Percentiles rank a stretch among this genome's conserved stretches.
phyloP scores from a whole-genome alignment of 2,329 filamentous ascomycete genomes.

The Ceratocystiopsis sp. region DNA sequence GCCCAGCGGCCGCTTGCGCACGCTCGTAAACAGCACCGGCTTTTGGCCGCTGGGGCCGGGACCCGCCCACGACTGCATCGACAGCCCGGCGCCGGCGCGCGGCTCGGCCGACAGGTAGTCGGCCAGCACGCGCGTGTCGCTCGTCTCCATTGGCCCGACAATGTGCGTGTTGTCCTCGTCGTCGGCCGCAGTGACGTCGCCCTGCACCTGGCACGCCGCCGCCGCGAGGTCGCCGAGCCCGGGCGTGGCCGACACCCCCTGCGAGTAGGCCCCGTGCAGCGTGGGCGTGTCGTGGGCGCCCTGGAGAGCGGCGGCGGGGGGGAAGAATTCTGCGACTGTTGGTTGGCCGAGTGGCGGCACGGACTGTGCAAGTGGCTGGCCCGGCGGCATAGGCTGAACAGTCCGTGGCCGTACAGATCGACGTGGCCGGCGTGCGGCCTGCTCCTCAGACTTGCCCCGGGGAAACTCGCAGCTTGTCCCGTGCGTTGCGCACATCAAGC shows the following conservation, averaged over 20 bases:
- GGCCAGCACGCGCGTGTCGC: slow-evolving; percentile 1
- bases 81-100: background rate
- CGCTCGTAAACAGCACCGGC: background rate
- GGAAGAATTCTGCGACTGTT: no score
- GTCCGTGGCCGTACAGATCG: background rate
- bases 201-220: no score
- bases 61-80: background rate
- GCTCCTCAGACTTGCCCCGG: background rate
- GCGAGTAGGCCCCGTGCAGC: no score
- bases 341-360: no score
- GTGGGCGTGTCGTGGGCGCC: no score
- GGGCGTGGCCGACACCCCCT: no score
- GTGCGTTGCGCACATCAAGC: slow-evolving; percentile 40
- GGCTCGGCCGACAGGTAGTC: slow-evolving; percentile 1
- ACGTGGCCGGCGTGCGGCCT: background rate
- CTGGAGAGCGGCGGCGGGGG: no score
- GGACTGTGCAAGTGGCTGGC: no score
- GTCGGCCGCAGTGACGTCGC: background rate
- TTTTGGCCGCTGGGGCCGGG: background rate
- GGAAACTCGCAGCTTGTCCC: slow-evolving; percentile 29
- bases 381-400: no score
- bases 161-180: slow-evolving; percentile 1
- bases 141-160: background rate
- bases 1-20: slow-evolving; percentile 1
- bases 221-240: no score